Percentiles rank a stretch among this genome's conserved stretches.
Conservation (phyloP, 2,329 filamentous ascomycete species). For the Fusarium humuli region DNA sequence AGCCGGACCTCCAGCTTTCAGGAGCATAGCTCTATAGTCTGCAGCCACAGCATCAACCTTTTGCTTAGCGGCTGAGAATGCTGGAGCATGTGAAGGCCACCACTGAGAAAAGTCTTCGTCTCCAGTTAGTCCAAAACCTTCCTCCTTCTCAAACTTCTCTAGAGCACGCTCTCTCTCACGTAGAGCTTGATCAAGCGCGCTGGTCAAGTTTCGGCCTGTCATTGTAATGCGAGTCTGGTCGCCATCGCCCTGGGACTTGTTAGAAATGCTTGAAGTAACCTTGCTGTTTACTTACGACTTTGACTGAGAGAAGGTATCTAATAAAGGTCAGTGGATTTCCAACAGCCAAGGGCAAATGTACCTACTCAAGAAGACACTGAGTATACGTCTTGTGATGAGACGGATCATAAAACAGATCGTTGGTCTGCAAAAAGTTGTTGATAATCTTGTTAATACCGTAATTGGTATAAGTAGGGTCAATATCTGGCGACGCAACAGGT, state of each 20-base stretch:
- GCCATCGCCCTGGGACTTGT: slow-evolving; percentile 8
- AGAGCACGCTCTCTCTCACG: slow-evolving; percentile 27
- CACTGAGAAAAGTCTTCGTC: slow-evolving; percentile 33
- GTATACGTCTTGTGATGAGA: slow-evolving; percentile 37
- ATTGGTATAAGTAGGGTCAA: slow-evolving; percentile 33
- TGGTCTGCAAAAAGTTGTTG: slow-evolving; percentile 32
- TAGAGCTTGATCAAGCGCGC: slow-evolving; percentile 20
- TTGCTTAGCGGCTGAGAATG: slow-evolving; percentile 22
- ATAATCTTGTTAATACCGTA: slow-evolving; percentile 33
- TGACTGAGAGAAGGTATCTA: slow-evolving; percentile 33
- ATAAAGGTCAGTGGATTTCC: not conserved
- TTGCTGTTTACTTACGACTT: slow-evolving; percentile 10
- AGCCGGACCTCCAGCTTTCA: slow-evolving; percentile 14
- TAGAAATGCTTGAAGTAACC: not conserved
- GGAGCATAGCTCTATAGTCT: slow-evolving; percentile 19
- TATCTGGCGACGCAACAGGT: slow-evolving; percentile 29
- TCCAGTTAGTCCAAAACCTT: slow-evolving; percentile 12
- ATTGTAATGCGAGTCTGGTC: slow-evolving; percentile 8
- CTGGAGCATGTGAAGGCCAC: slow-evolving; percentile 30
- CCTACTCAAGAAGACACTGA: slow-evolving; percentile 34
- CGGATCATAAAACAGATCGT: slow-evolving; percentile 35
- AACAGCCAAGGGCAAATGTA: accelerated
- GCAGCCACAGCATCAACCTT: slow-evolving; percentile 20
- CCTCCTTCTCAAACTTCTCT: slow-evolving; percentile 27
- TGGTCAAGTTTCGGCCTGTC: slow-evolving; percentile 7